Evolutionary conservation across 139 green algal genomes (phyloP).

Genomic region (Microglena sp.): DNA sequence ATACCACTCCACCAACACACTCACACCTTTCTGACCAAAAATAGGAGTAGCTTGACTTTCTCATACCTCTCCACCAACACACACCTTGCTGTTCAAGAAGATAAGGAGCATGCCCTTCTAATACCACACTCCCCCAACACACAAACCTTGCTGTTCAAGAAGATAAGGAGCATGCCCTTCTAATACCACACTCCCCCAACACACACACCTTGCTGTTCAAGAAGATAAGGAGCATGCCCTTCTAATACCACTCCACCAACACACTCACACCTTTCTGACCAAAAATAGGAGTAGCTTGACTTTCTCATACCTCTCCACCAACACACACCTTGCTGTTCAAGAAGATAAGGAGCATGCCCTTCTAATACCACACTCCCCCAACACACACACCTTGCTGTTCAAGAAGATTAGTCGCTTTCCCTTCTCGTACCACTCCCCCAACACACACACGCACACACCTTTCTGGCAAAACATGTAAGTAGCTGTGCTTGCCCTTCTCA

Average conservation of each 20-base stretch:
- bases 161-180: conserved; percentile 57
- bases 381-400: conserved; percentile 10
- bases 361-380: neutral
- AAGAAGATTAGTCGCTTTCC: conserved; percentile 62
- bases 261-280: conserved; percentile 5
- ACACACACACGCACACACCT: conserved; percentile 21
- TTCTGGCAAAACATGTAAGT: neutral
- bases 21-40: conserved; percentile 2
- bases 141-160: conserved; percentile 23
- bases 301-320: too few species aligned
- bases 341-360: too few species aligned
- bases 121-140: neutral
- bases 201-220: neutral
- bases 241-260: neutral
- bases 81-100: too few species aligned
- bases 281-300: too few species aligned
- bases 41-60: too few species aligned
- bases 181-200: conserved; percentile 79
- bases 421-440: conserved; percentile 74
- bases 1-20: neutral
- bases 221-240: neutral
- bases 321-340: too few species aligned
- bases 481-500: neutral
- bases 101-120: too few species aligned
- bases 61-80: too few species aligned